A percentile compares a stretch with the other conserved stretches of the same genome.
phyloP scores from a whole-genome alignment of 768 basidiomycete species.

The Tremella yokohamensis region DNA sequence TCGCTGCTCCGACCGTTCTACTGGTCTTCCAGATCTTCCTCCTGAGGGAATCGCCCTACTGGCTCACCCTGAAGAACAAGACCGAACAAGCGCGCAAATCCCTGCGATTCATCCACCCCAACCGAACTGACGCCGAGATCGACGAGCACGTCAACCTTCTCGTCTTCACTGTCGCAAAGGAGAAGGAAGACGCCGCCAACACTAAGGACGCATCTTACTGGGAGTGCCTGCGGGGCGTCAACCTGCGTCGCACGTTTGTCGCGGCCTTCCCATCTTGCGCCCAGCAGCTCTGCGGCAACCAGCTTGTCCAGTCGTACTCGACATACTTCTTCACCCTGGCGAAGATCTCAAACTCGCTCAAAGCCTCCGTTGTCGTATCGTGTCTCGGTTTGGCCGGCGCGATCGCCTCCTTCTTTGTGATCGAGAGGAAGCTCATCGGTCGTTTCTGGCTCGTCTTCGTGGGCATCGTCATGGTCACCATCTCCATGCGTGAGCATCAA shows the following conservation, averaged over 20 bases:
- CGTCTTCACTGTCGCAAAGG: slow-evolving; percentile 3
- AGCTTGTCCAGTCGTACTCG: slow-evolving; percentile 13
- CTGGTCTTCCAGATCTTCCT: slow-evolving; percentile 23
- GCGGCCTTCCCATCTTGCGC: slow-evolving; percentile 22
- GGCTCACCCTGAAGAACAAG: slow-evolving; percentile 20
- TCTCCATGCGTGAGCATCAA: slow-evolving; percentile 13
- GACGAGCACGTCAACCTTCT: background rate
- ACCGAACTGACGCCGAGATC: too few relatives aligned
- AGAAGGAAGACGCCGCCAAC: background rate
- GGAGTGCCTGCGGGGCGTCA: slow-evolving; percentile 8
- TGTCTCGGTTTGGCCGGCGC: slow-evolving; percentile 18
- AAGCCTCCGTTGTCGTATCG: slow-evolving; percentile 19
- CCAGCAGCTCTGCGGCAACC: slow-evolving; percentile 27
- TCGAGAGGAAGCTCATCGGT: slow-evolving; percentile 22
- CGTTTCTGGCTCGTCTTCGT: slow-evolving; percentile 20
- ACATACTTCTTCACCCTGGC: slow-evolving; percentile 28
- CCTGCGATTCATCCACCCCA: too few relatives aligned
- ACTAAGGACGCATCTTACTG: background rate
- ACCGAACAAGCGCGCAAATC: slow-evolving; percentile 9
- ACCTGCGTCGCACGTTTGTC: slow-evolving; percentile 19
- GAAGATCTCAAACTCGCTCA: slow-evolving; percentile 23
- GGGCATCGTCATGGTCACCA: slow-evolving; percentile 12
- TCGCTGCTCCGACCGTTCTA: slow-evolving; percentile 18
- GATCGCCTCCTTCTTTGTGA: slow-evolving; percentile 15
- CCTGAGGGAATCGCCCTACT: slow-evolving; percentile 29